Evolutionary conservation across 352 stramenopile genomes (phyloP).

Genomic region (Phytophthora pluvialis): DNA sequence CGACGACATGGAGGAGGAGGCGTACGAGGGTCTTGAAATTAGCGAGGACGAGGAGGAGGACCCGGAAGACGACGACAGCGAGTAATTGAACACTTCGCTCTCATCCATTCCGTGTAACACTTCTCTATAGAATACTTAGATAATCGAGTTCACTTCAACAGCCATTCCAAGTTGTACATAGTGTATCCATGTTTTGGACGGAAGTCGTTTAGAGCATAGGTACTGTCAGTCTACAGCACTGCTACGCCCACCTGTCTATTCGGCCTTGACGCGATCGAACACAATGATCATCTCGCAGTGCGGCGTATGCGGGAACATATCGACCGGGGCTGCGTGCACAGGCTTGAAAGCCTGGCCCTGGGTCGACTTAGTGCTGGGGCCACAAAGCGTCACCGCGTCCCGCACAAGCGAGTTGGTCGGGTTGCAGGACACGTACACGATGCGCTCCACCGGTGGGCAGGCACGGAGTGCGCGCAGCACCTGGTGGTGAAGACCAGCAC

Average conservation of each 20-base stretch:
- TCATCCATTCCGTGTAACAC: background rate
- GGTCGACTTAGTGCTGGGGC: slow-evolving; percentile 93
- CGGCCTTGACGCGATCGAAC: slow-evolving; percentile 91
- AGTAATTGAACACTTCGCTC: slow-evolving; percentile 9
- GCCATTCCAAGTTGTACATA: background rate
- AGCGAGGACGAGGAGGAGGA: slow-evolving; percentile 60
- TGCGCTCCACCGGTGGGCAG: slow-evolving; percentile 83
- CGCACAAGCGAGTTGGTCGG: slow-evolving; percentile 95
- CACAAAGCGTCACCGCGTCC: slow-evolving; percentile 91
- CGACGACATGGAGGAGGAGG: slow-evolving; percentile 81
- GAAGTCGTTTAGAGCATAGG: background rate
- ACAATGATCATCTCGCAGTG: slow-evolving; percentile 99
- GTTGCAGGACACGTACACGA: slow-evolving; percentile 99
- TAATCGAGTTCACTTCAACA: background rate
- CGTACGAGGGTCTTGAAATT: slow-evolving; percentile 87
- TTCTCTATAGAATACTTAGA: slow-evolving; percentile 33
- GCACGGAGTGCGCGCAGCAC: slow-evolving; percentile 88
- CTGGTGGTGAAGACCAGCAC: slow-evolving; percentile 94
- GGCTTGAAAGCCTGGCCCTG: slow-evolving; percentile 92
- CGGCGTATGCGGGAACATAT: slow-evolving; percentile 98
- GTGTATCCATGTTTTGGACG: background rate
- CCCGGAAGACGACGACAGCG: slow-evolving; percentile 21
- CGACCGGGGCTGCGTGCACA: slow-evolving; percentile 94
- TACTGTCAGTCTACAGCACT: background rate
- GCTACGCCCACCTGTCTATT: slow-evolving; percentile 13